Conservation (phyloP, 2,329 filamentous ascomycete species). For the Fusarium guadeloupense region DNA sequence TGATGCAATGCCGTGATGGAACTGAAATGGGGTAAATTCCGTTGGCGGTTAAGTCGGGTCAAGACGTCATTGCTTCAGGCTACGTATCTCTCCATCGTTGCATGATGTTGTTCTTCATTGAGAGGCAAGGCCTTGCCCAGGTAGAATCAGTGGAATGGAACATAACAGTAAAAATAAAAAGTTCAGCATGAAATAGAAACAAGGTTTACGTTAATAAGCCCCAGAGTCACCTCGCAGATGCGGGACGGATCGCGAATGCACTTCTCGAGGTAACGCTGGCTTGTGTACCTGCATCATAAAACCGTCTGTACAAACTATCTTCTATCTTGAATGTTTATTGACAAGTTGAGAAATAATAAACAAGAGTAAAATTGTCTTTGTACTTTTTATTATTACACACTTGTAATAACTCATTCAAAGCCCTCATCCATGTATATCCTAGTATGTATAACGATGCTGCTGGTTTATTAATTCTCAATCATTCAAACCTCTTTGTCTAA, state of each 20-base stretch:
- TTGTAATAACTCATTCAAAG: neutral
- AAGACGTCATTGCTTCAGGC: slow-evolving; percentile 8
- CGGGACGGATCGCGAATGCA: slow-evolving; percentile 7
- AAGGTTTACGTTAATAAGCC: slow-evolving; percentile 2
- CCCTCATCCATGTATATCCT: neutral
- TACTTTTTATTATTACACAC: slow-evolving; percentile 3
- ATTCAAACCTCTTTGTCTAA: slow-evolving; percentile 1
- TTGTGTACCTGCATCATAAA: neutral
- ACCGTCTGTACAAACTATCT: no score
- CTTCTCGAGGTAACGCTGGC: neutral
- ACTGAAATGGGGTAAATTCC: neutral
- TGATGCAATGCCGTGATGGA: slow-evolving; percentile 13
- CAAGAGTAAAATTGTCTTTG: neutral
- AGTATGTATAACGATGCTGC: neutral
- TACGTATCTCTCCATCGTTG: no score
- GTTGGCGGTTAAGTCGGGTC: neutral
- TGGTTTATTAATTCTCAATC: slow-evolving; percentile 5
- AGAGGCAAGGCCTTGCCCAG: no score
- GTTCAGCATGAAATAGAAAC: neutral
- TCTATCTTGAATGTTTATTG: neutral
- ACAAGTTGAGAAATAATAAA: neutral
- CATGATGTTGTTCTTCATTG: no score
- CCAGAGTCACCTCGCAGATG: neutral
- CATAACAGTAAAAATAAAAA: no score
- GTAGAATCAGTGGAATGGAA: no score